phyloP scores from a whole-genome alignment of 495 filamentous ascomycete species.

The Corynascus novoguineensis region DNA sequence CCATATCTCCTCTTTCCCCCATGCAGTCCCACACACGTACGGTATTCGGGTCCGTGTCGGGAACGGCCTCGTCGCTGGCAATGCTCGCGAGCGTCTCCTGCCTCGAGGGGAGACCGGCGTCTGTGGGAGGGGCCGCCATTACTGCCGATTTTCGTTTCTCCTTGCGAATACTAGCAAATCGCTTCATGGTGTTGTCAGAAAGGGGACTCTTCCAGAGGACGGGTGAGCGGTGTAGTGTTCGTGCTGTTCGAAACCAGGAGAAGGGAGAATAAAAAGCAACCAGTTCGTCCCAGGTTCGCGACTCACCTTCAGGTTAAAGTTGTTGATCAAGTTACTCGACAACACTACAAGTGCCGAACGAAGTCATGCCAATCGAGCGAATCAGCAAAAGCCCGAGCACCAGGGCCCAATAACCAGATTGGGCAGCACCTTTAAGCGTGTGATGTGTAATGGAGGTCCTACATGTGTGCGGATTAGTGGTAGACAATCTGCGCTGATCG shows the following conservation, averaged over 20 bases:
- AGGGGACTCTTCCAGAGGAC: not conserved
- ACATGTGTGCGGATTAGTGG: too few species aligned
- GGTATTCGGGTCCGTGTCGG: conserved; percentile 72
- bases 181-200: conserved; percentile 14
- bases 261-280: not conserved
- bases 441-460: not conserved
- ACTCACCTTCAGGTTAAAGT: not conserved
- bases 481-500: too few species aligned
- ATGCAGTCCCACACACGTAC: conserved; percentile 43
- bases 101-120: conserved; percentile 32
- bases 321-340: too few species aligned
- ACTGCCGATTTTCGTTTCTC: conserved; percentile 5
- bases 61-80: conserved; percentile 57
- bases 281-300: conserved; percentile 1
- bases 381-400: not conserved
- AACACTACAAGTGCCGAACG: too few species aligned
- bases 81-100: conserved; percentile 49
- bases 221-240: not conserved
- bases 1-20: too few species aligned
- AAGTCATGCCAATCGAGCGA: not conserved
- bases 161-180: conserved; percentile 9
- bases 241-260: not conserved
- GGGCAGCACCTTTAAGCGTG: not conserved
- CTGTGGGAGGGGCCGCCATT: not conserved
- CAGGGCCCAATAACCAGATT: not conserved